These are phyloP conservation scores for Talaromyces sp. DNA, from an alignment of 2,329 filamentous ascomycete species.

Conservation along the genomic window DNA sequence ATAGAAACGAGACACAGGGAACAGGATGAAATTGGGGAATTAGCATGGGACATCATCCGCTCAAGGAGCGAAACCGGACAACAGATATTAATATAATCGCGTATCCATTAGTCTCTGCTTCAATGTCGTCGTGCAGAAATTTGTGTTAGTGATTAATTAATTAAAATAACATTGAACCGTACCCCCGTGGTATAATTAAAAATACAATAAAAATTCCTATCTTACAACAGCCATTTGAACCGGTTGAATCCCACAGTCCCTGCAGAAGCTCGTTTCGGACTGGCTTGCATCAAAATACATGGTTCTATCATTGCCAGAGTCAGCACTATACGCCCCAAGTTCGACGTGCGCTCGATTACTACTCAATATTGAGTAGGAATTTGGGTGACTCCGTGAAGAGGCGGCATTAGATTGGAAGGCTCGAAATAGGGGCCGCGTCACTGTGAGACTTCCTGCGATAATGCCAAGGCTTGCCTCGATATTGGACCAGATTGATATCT, in stretches of 20 bases:
- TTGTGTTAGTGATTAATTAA: background rate
- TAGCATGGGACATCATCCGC: background rate
- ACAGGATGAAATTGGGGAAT: background rate
- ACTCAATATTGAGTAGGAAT: background rate
- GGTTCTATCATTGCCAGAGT: background rate
- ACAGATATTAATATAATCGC: background rate
- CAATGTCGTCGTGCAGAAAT: background rate
- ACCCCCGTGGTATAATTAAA: background rate
- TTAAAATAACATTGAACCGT: background rate
- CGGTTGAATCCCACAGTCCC: background rate
- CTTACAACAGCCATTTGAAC: background rate
- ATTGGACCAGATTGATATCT: conserved; percentile 39
- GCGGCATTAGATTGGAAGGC: background rate
- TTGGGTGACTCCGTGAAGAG: background rate
- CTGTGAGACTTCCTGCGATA: conserved; percentile 45
- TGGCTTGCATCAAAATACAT: background rate
- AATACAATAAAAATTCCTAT: background rate
- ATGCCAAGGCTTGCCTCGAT: conserved; percentile 38
- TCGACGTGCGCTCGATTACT: background rate
- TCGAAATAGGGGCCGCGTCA: conserved; percentile 40
- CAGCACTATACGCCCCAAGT: background rate
- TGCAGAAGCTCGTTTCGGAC: background rate
- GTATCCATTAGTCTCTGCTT: background rate
- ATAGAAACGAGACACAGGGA: background rate
- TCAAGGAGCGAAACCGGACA: background rate